A percentile compares a stretch with the other conserved stretches of the same genome.
These are phyloP conservation scores for Diatrype stigma DNA, from an alignment of 2,329 filamentous ascomycete genomes.

Conservation along the genomic window DNA sequence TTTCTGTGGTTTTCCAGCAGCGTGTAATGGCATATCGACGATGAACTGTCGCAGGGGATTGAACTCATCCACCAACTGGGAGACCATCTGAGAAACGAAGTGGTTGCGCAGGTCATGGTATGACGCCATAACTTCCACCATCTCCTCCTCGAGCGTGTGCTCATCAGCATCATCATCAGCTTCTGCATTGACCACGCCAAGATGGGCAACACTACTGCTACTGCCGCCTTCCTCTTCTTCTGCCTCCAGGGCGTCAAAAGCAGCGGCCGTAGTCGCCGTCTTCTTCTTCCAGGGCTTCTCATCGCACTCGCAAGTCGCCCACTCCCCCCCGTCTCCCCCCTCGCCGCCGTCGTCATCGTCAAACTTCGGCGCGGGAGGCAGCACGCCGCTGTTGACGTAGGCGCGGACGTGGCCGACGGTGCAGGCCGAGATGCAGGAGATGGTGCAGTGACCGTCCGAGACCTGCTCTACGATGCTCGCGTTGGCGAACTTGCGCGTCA, in stretches of 20 bases:
- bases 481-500: slow-evolving; percentile 32
- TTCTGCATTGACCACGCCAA: neutral
- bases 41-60: neutral
- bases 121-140: slow-evolving; percentile 6
- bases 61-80: neutral
- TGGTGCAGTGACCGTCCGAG: slow-evolving; percentile 32
- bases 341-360: slow-evolving; percentile 14
- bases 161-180: neutral
- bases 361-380: slow-evolving; percentile 26
- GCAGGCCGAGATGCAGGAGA: slow-evolving; percentile 32
- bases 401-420: slow-evolving; percentile 29
- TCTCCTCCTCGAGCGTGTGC: slow-evolving; percentile 9
- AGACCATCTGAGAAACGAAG: slow-evolving; percentile 1
- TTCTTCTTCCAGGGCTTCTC: slow-evolving; percentile 28
- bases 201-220: no score
- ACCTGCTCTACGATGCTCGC: slow-evolving; percentile 35
- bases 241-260: no score
- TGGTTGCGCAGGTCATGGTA: slow-evolving; percentile 6
- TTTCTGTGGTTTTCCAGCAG: neutral
- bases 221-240: no score
- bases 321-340: slow-evolving; percentile 8
- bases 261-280: no score
- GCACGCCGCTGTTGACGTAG: slow-evolving; percentile 31
- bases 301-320: slow-evolving; percentile 23
- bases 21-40: neutral